phyloP scores from a whole-genome alignment of 768 basidiomycete genomes.

The Boletus rubescentipes region DNA sequence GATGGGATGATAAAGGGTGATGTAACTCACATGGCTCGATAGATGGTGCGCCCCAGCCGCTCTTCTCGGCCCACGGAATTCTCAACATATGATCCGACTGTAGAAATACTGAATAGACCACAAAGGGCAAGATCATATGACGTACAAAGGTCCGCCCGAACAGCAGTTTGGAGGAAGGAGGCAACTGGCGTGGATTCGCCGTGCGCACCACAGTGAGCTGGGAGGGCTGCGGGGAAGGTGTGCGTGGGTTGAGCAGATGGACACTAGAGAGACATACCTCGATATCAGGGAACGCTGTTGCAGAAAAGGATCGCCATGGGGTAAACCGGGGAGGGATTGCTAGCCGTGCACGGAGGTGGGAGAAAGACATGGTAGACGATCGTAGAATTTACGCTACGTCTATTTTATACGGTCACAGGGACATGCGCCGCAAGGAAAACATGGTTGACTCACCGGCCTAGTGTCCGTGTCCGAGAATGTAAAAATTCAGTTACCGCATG shows the following conservation, averaged over 20 bases:
- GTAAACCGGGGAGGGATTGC: neutral
- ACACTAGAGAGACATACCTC: conserved; percentile 38
- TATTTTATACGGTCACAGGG: conserved; percentile 27
- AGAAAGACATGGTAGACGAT: conserved; percentile 20
- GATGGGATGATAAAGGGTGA: neutral
- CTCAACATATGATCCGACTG: conserved; percentile 88
- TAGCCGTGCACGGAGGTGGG: conserved; percentile 12
- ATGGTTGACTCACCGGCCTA: neutral
- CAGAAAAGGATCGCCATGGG: conserved; percentile 19
- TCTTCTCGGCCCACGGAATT: conserved; percentile 64
- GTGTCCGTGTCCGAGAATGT: too few species aligned
- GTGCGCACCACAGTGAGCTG: conserved; percentile 50
- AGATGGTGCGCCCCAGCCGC: conserved; percentile 81
- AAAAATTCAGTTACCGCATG: conserved; percentile 3
- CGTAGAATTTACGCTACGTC: conserved; percentile 2
- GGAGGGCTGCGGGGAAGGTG: conserved; percentile 41
- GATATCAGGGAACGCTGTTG: conserved; percentile 43
- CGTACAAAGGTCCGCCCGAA: conserved; percentile 87
- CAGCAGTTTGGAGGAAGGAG: conserved; percentile 63
- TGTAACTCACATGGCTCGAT: conserved; percentile 75
- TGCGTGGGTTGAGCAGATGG: neutral
- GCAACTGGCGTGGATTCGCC: conserved; percentile 55
- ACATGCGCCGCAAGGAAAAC: neutral
- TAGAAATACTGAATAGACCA: conserved; percentile 5
- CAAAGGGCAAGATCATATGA: conserved; percentile 10